These are phyloP conservation scores for Cryptosporidium tyzzeri DNA, from an alignment of 169 alveolate species.

Conservation along the genomic window DNA sequence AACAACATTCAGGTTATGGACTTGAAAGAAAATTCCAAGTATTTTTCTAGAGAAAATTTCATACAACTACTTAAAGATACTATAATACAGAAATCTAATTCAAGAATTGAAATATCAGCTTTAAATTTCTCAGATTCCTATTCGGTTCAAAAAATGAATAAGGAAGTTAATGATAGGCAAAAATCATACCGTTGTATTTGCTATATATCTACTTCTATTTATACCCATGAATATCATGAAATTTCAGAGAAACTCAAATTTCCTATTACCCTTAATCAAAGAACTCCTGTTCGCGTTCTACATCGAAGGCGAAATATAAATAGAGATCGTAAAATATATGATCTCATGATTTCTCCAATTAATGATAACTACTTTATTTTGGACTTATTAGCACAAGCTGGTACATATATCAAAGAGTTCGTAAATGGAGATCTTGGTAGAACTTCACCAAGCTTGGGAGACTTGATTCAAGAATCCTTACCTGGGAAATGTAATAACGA, in stretches of 20 bases:
- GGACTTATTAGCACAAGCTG: slow-evolving; percentile 87
- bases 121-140: slow-evolving; percentile 78
- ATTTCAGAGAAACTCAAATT: slow-evolving; percentile 75
- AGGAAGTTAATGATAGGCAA: slow-evolving; percentile 82
- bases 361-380: slow-evolving; percentile 87
- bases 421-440: slow-evolving; percentile 92
- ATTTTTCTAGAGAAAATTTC: slow-evolving; percentile 45
- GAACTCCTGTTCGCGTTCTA: slow-evolving; percentile 91
- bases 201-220: slow-evolving; percentile 78
- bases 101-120: slow-evolving; percentile 75
- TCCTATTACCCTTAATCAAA: slow-evolving; percentile 79
- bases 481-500: slow-evolving; percentile 3
- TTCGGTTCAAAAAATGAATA: slow-evolving; percentile 81
- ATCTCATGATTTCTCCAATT: slow-evolving; percentile 81
- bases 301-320: slow-evolving; percentile 87
- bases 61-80: slow-evolving; percentile 14
- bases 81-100: slow-evolving; percentile 8
- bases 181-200: slow-evolving; percentile 84
- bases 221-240: slow-evolving; percentile 75
- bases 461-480: slow-evolving; percentile 78
- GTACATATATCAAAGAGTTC: slow-evolving; percentile 92
- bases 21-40: not conserved
- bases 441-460: slow-evolving; percentile 87
- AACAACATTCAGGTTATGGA: not conserved
- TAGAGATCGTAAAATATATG: slow-evolving; percentile 83